Conservation (phyloP, 176 grass and related monocot species). For the Coix lacrymajobi region DNA sequence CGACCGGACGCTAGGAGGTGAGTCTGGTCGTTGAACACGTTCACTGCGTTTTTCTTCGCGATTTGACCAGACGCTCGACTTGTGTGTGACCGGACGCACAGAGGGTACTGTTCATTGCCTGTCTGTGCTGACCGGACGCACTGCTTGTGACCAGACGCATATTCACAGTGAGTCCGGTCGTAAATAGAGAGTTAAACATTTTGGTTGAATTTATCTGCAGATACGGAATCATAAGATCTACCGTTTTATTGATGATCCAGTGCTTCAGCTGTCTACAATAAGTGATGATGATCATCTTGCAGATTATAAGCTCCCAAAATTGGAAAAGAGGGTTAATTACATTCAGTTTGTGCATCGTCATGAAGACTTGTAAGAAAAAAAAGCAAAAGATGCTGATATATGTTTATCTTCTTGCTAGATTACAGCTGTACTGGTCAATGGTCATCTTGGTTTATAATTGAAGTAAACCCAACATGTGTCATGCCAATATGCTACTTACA, state of each 20-base stretch:
- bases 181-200: slow-evolving; percentile 9
- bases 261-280: slow-evolving; percentile 72
- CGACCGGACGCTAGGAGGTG: too few species aligned
- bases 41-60: too few species aligned
- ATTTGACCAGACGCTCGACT: too few species aligned
- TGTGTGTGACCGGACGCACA: too few species aligned
- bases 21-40: too few species aligned
- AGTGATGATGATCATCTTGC: slow-evolving; percentile 85
- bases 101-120: too few species aligned
- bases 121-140: too few species aligned
- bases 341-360: slow-evolving; percentile 89
- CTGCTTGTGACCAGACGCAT: too few species aligned
- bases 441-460: slow-evolving; percentile 6
- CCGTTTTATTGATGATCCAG: slow-evolving; percentile 81
- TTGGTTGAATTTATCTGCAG: slow-evolving; percentile 45
- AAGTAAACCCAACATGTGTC: background rate
- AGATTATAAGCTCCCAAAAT: slow-evolving; percentile 83
- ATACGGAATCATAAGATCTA: slow-evolving; percentile 80
- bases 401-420: slow-evolving; percentile 11
- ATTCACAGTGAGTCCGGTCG: too few species aligned
- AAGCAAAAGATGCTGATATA: background rate
- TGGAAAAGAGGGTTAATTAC: slow-evolving; percentile 64
- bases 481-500: slow-evolving; percentile 20
- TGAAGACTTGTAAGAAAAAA: slow-evolving; percentile 77
- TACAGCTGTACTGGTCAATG: background rate